Evolutionary conservation across 2,329 filamentous ascomycete genomes (phyloP).

Genomic region (Beauveria sp.): DNA sequence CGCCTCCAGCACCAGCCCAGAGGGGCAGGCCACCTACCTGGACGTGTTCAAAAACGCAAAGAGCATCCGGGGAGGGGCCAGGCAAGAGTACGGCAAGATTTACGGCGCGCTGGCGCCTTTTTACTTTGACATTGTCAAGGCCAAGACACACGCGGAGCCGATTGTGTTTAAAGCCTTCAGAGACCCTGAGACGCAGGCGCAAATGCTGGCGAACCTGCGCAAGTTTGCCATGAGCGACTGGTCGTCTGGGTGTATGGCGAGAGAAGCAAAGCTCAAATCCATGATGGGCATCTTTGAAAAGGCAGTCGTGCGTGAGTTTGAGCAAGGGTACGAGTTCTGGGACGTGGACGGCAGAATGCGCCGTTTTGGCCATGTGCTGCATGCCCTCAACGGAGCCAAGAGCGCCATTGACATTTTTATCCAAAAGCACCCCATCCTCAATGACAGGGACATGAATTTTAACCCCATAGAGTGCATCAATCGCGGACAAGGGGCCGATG

Average conservation of each 20-base stretch:
- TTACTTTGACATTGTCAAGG: conserved; percentile 72
- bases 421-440: conserved; percentile 79
- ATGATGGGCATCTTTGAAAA: conserved; percentile 84
- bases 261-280: conserved; percentile 63
- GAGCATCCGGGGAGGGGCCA: conserved; percentile 76
- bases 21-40: conserved; percentile 59
- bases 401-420: conserved; percentile 79
- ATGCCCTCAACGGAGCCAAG: conserved; percentile 70
- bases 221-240: conserved; percentile 76
- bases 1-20: conserved; percentile 35
- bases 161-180: conserved; percentile 80
- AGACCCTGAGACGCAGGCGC: conserved; percentile 83
- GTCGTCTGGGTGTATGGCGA: conserved; percentile 61
- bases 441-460: conserved; percentile 56
- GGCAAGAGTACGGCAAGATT: conserved; percentile 84
- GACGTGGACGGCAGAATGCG: conserved; percentile 87
- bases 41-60: conserved; percentile 61
- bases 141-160: conserved; percentile 69
- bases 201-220: conserved; percentile 75
- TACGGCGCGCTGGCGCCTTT: conserved; percentile 85
- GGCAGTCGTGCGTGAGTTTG: conserved; percentile 84
- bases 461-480: conserved; percentile 79
- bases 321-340: conserved; percentile 81
- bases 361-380: conserved; percentile 79
- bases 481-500: conserved; percentile 49